Evolutionary conservation across 2,329 filamentous ascomycete species (phyloP), one percentile per base, ranked within the genome.

Genomic region (Harringtonia lauricola): DNA sequence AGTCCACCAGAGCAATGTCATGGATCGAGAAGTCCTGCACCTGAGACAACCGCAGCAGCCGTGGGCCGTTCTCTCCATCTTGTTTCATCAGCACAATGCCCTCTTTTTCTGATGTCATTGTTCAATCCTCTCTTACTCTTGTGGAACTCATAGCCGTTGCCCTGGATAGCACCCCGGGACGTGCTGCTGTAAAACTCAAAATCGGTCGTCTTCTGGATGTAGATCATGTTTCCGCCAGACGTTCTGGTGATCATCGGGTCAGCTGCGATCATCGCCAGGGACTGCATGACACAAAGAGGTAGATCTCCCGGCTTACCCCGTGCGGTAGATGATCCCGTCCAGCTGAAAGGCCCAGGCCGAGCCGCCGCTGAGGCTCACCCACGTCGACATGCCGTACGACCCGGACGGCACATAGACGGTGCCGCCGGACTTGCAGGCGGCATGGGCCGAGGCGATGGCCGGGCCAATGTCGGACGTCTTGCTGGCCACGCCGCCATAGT

Each of bases 401-500:
- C 51, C 51, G 0, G 49, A 37, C 31, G 51, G 51, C 7, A 52
- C 45, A 38, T 52, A 51, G n/a, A 52, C 45, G 28, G 33, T 42
- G 6, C 72, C 72, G 8, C 71, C 70, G 10, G 57, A 52, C 45
- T 67, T 68, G 60, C 72, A 76, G 17, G 62, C 72, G 3, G 57
- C 62, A 51, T 66, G 74, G 3, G 72, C 73, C 17, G 61, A 59
- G 8, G 58, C 57, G 14, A 76, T 59, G 10, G 72, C 60, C 2
- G 65, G 58, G 0, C 70, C 68, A 21, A 76, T 55, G 50, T 76
- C 72, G 5, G 68, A 70, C n/a, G 60, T 59, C 46, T 68, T 67
- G 53, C 70, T 68, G 2, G 72, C 70, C 24, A 61, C 63, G 9
- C 62, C 72, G 13, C 72, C 72, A 50, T 75, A 74, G 47, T 68